Evolutionary conservation across 345 rosid genomes (phyloP).

Genomic region (Eucalyptus lansdowneana): DNA sequence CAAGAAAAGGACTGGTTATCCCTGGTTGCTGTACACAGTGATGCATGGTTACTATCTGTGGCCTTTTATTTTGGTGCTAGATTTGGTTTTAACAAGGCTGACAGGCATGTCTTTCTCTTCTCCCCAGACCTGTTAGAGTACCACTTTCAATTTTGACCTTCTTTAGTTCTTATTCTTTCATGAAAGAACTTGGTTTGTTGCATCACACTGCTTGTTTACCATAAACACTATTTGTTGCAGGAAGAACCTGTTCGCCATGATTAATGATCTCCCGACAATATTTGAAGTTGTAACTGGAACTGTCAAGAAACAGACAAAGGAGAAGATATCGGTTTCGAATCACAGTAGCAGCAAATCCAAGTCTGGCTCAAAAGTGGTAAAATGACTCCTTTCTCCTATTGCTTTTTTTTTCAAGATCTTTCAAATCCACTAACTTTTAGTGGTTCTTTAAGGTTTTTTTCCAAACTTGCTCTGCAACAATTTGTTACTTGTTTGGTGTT

Average conservation of each 20-base stretch:
- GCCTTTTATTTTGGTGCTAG: constrained; percentile 74
- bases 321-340: constrained; percentile 35
- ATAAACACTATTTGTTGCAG: constrained; percentile 14
- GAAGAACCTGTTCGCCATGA: constrained; percentile 53
- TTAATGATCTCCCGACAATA: constrained; percentile 64
- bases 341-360: constrained; percentile 46
- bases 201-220: neutral
- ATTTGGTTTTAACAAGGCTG: constrained; percentile 52
- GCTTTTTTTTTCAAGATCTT: neutral
- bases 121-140: neutral
- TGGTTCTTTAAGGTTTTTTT: neutral
- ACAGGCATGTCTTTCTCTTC: constrained; percentile 32
- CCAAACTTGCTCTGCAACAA: neutral
- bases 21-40: constrained; percentile 72
- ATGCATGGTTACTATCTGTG: constrained; percentile 69
- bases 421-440: neutral
- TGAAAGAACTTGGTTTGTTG: neutral
- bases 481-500: neutral
- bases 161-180: neutral
- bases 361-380: constrained; percentile 28
- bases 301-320: constrained; percentile 41
- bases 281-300: constrained; percentile 56
- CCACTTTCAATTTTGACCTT: neutral
- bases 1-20: constrained; percentile 74
- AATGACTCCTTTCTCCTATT: neutral